A percentile compares a stretch with the other conserved stretches of the same genome.
phyloP scores from a whole-genome alignment of 805 yeast genomes.

The Komagataella populi region DNA sequence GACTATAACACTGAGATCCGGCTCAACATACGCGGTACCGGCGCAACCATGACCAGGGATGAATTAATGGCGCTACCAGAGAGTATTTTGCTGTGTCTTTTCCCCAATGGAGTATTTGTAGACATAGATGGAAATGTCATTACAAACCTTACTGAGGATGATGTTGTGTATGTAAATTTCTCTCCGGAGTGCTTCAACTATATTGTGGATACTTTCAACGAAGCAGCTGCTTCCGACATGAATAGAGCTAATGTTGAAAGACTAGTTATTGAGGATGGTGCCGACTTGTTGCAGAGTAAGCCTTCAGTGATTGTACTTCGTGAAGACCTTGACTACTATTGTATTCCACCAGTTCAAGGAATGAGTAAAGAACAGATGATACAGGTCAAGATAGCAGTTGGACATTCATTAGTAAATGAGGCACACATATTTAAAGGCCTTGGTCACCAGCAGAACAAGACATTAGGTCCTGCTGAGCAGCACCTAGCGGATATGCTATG shows the following conservation, averaged over 20 bases:
- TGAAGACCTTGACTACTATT: conserved; percentile 89
- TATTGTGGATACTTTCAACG: conserved; percentile 57
- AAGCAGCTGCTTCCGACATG: conserved; percentile 33
- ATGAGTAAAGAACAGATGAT: conserved; percentile 46
- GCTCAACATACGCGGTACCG: conserved; percentile 62
- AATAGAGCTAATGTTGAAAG: conserved; percentile 11
- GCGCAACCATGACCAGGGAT: conserved; percentile 70
- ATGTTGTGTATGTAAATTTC: conserved; percentile 71
- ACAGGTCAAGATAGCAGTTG: conserved; percentile 59
- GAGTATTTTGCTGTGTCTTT: conserved; percentile 69
- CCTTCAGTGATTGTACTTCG: conserved; percentile 87
- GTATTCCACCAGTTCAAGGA: conserved; percentile 63
- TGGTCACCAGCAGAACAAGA: conserved; percentile 41
- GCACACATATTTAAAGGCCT: conserved; percentile 67
- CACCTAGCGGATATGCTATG: conserved; percentile 92
- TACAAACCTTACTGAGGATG: conserved; percentile 66
- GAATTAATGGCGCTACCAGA: conserved; percentile 90
- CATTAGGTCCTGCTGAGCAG: conserved; percentile 81
- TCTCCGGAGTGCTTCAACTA: conserved; percentile 80
- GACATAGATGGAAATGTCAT: conserved; percentile 69
- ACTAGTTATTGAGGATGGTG: conserved; percentile 20
- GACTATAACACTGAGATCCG: conserved; percentile 58
- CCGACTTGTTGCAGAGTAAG: conserved; percentile 57
- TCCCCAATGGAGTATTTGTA: conserved; percentile 82
- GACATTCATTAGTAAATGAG: conserved; percentile 45